These are phyloP conservation scores for Gracilaria caudata DNA, from an alignment of 23 red algal genomes.

Conservation along the genomic window DNA sequence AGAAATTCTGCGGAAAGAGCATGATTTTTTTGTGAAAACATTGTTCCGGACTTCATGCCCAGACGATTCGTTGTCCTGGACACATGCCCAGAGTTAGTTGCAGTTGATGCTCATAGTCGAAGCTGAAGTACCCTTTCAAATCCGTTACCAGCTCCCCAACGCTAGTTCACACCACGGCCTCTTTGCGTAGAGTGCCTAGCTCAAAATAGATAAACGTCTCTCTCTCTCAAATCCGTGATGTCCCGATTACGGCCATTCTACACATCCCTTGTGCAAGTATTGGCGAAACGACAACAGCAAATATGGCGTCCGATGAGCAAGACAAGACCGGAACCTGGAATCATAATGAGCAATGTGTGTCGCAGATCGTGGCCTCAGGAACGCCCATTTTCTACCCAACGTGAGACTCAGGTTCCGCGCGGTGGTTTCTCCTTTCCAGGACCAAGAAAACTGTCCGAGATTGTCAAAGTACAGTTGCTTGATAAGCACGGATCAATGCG, in stretches of 20 bases:
- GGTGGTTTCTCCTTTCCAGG: conserved; percentile 71
- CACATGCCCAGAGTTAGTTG: too few relatives aligned
- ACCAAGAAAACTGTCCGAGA: conserved; percentile 54
- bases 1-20: not conserved
- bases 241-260: not conserved
- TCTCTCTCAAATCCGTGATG: not conserved
- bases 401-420: not conserved
- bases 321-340: not conserved
- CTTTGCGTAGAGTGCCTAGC: too few relatives aligned
- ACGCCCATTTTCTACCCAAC: conserved; percentile 1
- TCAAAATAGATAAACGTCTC: too few relatives aligned
- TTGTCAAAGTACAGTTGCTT: conserved; percentile 72
- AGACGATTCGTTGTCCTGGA: too few relatives aligned
- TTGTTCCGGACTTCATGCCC: too few relatives aligned
- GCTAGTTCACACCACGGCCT: too few relatives aligned
- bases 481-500: conserved; percentile 43
- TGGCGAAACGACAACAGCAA: not conserved
- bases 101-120: too few relatives aligned
- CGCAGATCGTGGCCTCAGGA: not conserved
- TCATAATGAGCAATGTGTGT: not conserved
- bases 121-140: too few relatives aligned
- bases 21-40: too few relatives aligned
- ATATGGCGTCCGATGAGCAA: not conserved
- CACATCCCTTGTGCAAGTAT: not conserved
- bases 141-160: too few relatives aligned